phyloP scores from a whole-genome alignment of 805 yeast genomes.

The Wickerhamomyces sydowiorum region DNA sequence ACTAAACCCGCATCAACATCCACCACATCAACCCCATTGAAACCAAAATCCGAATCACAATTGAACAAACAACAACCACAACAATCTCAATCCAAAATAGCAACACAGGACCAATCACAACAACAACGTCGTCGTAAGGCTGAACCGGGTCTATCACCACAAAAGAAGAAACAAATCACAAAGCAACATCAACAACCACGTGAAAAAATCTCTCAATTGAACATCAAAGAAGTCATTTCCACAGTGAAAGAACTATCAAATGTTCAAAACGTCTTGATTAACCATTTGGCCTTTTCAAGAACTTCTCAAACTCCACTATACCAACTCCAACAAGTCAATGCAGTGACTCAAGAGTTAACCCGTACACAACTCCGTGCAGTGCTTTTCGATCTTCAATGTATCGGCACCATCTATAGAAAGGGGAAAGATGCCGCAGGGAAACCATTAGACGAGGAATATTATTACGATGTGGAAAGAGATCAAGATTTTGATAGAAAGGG shows the following conservation, averaged over 20 bases:
- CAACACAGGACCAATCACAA: slow-evolving; percentile 13
- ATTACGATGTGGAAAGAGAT: slow-evolving; percentile 83
- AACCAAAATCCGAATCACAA: slow-evolving; percentile 2
- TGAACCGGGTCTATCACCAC: slow-evolving; percentile 25
- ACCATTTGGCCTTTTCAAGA: slow-evolving; percentile 87
- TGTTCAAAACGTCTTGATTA: slow-evolving; percentile 61
- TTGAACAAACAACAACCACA: slow-evolving; percentile 8
- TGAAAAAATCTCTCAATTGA: slow-evolving; percentile 24
- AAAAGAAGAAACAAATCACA: slow-evolving; percentile 20
- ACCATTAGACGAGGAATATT: slow-evolving; percentile 88
- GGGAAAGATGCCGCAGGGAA: slow-evolving; percentile 98
- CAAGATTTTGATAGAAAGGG: slow-evolving; percentile 59
- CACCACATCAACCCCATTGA: slow-evolving; percentile 3
- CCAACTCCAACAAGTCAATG: slow-evolving; percentile 56
- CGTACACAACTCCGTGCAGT: slow-evolving; percentile 40
- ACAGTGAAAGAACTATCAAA: slow-evolving; percentile 40
- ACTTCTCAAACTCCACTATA: slow-evolving; percentile 84
- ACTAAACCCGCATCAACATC: slow-evolving; percentile 5
- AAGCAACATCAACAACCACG: slow-evolving; percentile 10
- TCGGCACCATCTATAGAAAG: slow-evolving; percentile 83
- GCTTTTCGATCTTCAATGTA: slow-evolving; percentile 43
- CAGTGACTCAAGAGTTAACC: slow-evolving; percentile 41
- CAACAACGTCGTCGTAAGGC: slow-evolving; percentile 24
- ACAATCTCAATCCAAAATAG: slow-evolving; percentile 7
- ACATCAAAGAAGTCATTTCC: slow-evolving; percentile 23